Evolutionary conservation across 768 basidiomycete genomes (phyloP).

Genomic region (Brasilioporus rufonigricans): DNA sequence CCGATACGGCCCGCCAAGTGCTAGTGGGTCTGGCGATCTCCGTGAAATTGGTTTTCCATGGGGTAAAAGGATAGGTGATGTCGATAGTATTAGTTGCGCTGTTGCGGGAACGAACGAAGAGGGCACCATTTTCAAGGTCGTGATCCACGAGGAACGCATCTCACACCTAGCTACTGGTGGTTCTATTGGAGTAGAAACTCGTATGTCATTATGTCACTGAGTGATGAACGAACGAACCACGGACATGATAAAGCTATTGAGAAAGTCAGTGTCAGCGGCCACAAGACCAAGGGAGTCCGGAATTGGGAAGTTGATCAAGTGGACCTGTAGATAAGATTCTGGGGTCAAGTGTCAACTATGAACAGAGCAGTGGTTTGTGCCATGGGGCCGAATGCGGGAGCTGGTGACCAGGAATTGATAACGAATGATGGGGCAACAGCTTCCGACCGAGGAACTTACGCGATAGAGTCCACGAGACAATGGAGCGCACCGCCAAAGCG

Average conservation of each 20-base stretch:
- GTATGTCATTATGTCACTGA: not conserved
- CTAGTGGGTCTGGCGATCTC: slow-evolving; percentile 48
- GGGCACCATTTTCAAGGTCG: no score
- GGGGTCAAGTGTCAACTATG: slow-evolving; percentile 67
- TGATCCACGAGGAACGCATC: no score
- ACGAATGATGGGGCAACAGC: not conserved
- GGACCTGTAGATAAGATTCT: slow-evolving; percentile 49
- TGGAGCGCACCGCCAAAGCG: slow-evolving; percentile 59
- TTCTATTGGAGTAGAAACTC: no score
- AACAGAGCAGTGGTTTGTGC: slow-evolving; percentile 78
- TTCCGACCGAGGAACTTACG: slow-evolving; percentile 29
- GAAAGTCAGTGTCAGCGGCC: slow-evolving; percentile 74
- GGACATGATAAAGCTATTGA: slow-evolving; percentile 80
- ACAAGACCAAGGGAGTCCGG: slow-evolving; percentile 74
- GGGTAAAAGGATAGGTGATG: no score
- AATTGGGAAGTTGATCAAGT: slow-evolving; percentile 45
- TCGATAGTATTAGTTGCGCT: no score
- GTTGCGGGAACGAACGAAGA: slow-evolving; percentile 3
- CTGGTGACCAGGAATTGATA: slow-evolving; percentile 39
- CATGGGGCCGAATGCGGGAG: slow-evolving; percentile 85
- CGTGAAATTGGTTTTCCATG: not conserved
- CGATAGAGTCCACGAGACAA: slow-evolving; percentile 58
- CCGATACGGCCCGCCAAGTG: no score
- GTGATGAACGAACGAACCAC: slow-evolving; percentile 29
- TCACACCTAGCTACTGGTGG: no score